A percentile compares a stretch with the other conserved stretches of the same genome.
These are phyloP conservation scores for Lactarius pseudohatsudake DNA, from an alignment of 768 basidiomycete species.

Conservation along the genomic window DNA sequence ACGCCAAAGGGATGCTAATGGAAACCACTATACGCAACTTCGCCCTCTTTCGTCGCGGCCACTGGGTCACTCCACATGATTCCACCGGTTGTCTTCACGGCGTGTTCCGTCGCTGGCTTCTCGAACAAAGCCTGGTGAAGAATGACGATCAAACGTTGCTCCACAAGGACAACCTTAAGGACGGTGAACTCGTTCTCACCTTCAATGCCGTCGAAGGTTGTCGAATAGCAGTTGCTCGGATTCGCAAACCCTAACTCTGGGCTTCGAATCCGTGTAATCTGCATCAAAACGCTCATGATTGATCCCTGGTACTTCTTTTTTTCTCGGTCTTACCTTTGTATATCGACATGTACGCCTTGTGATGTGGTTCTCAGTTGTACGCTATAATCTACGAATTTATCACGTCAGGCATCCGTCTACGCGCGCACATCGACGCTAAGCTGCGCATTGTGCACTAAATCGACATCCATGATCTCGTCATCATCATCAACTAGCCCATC, in stretches of 20 bases:
- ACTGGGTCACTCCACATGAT: conserved; percentile 67
- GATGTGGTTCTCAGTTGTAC: not conserved
- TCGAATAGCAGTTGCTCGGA: conserved; percentile 41
- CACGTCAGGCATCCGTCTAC: not conserved
- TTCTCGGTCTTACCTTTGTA: not conserved
- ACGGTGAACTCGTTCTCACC: conserved; percentile 62
- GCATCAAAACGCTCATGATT: not conserved
- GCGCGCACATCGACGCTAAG: not conserved
- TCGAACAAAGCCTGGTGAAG: conserved; percentile 57
- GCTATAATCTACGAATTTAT: conserved; percentile 3
- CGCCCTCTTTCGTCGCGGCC: conserved; percentile 54
- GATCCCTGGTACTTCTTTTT: not conserved
- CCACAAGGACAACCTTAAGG: conserved; percentile 39
- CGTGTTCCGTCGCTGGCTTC: conserved; percentile 65
- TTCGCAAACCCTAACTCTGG: conserved; percentile 6
- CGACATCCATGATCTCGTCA: conserved; percentile 30
- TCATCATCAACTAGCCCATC: conserved; percentile 37
- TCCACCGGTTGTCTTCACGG: conserved; percentile 71
- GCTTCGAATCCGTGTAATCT: not conserved
- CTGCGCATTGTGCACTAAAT: conserved; percentile 3
- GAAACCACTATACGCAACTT: conserved; percentile 74
- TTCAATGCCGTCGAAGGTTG: conserved; percentile 76
- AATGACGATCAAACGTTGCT: conserved; percentile 31
- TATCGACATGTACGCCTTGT: not conserved
- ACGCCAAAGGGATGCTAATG: conserved; percentile 47